Evolutionary conservation across 176 grass and related monocot species (phyloP).

Genomic region (Juncus inflexus): DNA sequence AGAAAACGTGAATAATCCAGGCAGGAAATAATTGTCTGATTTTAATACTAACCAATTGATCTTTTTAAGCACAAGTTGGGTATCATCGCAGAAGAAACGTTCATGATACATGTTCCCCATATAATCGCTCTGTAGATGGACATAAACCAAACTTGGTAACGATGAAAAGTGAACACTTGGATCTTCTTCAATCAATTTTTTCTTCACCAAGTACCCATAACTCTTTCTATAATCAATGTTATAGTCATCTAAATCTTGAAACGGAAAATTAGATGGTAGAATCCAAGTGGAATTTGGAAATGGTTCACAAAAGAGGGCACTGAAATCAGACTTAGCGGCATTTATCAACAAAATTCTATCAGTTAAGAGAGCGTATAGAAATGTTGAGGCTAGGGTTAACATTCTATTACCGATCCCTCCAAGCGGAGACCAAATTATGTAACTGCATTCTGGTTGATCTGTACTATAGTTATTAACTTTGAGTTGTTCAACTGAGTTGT

Average conservation of each 20-base stretch:
- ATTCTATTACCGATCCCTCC: constrained; percentile 2
- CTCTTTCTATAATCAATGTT: not conserved
- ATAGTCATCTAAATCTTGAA: constrained; percentile 26
- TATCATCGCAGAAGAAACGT: constrained; percentile 50
- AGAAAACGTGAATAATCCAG: constrained; percentile 36
- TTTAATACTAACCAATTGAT: constrained; percentile 54
- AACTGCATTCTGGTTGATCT: constrained; percentile 8
- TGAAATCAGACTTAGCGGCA: not conserved
- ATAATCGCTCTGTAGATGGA: constrained; percentile 35
- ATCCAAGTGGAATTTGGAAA: not conserved
- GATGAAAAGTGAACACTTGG: not conserved
- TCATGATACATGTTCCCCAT: constrained; percentile 1
- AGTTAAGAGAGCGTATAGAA: constrained; percentile 12
- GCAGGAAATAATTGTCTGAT: constrained; percentile 46
- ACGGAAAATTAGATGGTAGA: constrained; percentile 25
- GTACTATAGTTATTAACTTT: constrained; percentile 16
- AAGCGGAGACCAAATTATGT: constrained; percentile 1
- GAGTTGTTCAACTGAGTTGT: constrained; percentile 45
- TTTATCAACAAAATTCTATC: constrained; percentile 14
- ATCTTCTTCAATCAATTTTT: not conserved
- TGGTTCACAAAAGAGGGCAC: constrained; percentile 1
- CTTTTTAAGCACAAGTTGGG: constrained; percentile 38
- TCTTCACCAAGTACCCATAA: constrained; percentile 42
- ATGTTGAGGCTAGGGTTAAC: constrained; percentile 9
- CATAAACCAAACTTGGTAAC: constrained; percentile 48